Conservation (phyloP, 768 basidiomycete genomes). For the Leucogyrophana mollusca region DNA sequence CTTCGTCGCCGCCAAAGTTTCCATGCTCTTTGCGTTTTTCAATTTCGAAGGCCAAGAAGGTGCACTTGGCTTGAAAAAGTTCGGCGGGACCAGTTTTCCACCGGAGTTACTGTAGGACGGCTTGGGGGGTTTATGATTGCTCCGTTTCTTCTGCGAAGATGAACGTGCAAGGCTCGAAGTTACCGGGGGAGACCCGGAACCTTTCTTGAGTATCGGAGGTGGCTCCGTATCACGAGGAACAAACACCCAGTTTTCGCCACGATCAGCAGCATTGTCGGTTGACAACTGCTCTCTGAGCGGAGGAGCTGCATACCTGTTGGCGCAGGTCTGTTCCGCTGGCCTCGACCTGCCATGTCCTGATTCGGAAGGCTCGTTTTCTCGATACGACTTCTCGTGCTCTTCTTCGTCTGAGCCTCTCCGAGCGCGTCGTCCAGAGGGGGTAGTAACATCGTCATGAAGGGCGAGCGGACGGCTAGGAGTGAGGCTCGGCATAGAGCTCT, state of each 20-base stretch:
- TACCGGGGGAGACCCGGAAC: constrained; percentile 7
- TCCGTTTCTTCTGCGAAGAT: constrained; percentile 20
- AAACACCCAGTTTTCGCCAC: constrained; percentile 10
- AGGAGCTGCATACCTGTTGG: not conserved
- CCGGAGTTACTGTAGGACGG: constrained; percentile 18
- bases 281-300: not conserved
- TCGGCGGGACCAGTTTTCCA: constrained; percentile 22
- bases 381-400: constrained; percentile 19
- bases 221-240: constrained; percentile 17
- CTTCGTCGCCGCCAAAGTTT: constrained; percentile 20
- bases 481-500: constrained; percentile 13
- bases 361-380: constrained; percentile 22
- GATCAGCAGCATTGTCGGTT: constrained; percentile 5
- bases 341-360: constrained; percentile 12
- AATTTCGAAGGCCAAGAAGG: constrained; percentile 34
- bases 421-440: constrained; percentile 20
- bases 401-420: constrained; percentile 27
- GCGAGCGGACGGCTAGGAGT: constrained; percentile 26
- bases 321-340: constrained; percentile 12
- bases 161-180: constrained; percentile 11
- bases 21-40: constrained; percentile 28
- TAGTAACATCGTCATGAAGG: constrained; percentile 29
- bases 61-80: constrained; percentile 26
- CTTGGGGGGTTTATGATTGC: constrained; percentile 12
- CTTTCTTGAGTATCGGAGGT: constrained; percentile 8